Base-by-base conservation (phyloP, 1,139 yeast genomes). In the Saccharomyces hybrid region DNA sequence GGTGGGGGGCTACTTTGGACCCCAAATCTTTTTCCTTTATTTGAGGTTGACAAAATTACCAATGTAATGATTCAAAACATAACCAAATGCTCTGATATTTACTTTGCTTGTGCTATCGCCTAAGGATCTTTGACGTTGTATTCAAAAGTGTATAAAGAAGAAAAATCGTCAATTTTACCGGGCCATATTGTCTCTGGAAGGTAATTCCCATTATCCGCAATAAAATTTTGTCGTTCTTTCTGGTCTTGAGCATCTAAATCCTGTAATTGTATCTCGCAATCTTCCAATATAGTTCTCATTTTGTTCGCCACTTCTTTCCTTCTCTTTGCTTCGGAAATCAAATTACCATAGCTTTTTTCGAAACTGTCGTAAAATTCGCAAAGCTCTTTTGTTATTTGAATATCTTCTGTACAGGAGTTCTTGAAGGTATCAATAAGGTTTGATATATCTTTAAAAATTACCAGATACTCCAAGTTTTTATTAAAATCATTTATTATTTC, bases 171-270 rank as follows among this genome's bases (percentile, higher is more conserved):
- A 24, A 72, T 69, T 50, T 78, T 65, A 2, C 76, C 76, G 1
- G 73, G 70, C 81, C 82, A 79, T 2, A 80, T 68, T 57, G 78
- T 79, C 42, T 70, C 73, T 0, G 88, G 88, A 9, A 83, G 67
- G 59, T 67, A 83, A 49, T 76, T 78, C 0, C 82, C 83, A 64
- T 81, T 73, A 7, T 69, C 65, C 2, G 64, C 59, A 48, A 80
- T 58, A 58, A 83, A 83, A 8, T 63, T 57, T 21, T 70, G 61
- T 46, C 86, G 70, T 14, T 67, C 64, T 1, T 63, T 65, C 42
- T 66, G 63, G 58, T 83, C 87, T 2, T 75, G 73, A 7, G 64
- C 61, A 52, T 72, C 72, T 2, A 79, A 61, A 2, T 62, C 57
- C 21, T 68, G 60, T 16, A 82, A 62, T 52, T 74, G 70, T 0